Percentiles rank a stretch among this genome's conserved stretches.
Conservation (phyloP, 768 basidiomycete species). For the Podaxis sp. region DNA sequence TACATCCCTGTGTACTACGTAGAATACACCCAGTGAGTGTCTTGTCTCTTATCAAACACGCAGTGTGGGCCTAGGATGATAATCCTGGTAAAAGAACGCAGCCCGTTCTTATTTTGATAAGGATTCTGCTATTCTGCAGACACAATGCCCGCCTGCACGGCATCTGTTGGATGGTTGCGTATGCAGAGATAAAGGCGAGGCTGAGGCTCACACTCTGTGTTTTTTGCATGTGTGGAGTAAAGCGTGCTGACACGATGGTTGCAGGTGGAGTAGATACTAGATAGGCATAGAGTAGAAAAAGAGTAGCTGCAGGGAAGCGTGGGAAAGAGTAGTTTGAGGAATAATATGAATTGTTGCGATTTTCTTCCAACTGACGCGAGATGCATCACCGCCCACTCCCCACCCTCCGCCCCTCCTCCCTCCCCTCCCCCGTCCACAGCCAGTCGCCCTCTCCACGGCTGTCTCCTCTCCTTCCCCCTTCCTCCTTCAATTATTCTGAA, state of each 20-base stretch:
- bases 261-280: background rate
- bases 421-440: constrained; percentile 29
- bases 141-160: background rate
- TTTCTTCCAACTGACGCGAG: constrained; percentile 1
- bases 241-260: too few species aligned
- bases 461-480: constrained; percentile 51
- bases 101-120: constrained; percentile 45
- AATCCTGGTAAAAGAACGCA: constrained; percentile 89
- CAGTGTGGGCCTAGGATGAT: constrained; percentile 60
- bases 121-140: constrained; percentile 34
- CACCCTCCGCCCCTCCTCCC: constrained; percentile 51
- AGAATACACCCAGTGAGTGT: constrained; percentile 21
- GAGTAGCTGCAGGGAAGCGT: background rate
- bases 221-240: background rate
- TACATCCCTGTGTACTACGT: constrained; percentile 38
- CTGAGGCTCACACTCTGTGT: constrained; percentile 48
- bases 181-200: constrained; percentile 88
- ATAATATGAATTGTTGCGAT: constrained; percentile 4
- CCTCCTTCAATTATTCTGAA: constrained; percentile 40
- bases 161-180: constrained; percentile 52
- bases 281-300: background rate
- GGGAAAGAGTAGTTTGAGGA: background rate
- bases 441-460: constrained; percentile 37
- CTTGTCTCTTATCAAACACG: constrained; percentile 18
- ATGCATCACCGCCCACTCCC: constrained; percentile 66